Evolutionary conservation across 176 grass and related monocot genomes (phyloP).

Genomic region (Metroxylon sagu): DNA sequence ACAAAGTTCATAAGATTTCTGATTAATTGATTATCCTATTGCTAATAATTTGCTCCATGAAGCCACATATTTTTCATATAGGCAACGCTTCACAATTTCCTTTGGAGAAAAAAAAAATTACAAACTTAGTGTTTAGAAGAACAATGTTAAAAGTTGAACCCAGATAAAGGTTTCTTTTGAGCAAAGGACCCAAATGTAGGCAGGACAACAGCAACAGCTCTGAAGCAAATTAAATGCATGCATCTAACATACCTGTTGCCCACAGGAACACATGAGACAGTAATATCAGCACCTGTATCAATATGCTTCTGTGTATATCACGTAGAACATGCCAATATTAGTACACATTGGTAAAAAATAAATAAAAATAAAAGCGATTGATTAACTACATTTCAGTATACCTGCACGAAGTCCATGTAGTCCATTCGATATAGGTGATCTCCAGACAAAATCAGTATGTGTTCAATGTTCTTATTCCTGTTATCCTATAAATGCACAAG

Average conservation of each 20-base stretch:
- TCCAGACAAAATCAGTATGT: slow-evolving; percentile 60
- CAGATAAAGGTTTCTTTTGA: no score
- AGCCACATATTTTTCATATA: no score
- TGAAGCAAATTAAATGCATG: no score
- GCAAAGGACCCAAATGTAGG: no score
- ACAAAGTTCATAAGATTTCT: no score
- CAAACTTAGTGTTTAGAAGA: no score
- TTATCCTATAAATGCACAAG: slow-evolving; percentile 24
- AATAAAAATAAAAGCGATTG: neutral
- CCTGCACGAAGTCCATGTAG: slow-evolving; percentile 68
- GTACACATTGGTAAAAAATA: no score
- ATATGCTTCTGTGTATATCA: slow-evolving; percentile 48
- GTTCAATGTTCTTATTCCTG: slow-evolving; percentile 48
- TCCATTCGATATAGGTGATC: slow-evolving; percentile 83
- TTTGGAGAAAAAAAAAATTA: neutral
- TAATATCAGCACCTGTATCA: slow-evolving; percentile 59
- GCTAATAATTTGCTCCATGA: no score
- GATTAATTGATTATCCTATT: no score
- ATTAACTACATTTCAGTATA: slow-evolving; percentile 6
- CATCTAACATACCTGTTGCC: slow-evolving; percentile 36
- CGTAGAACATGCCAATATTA: neutral
- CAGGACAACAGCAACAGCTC: no score
- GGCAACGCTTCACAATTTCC: neutral
- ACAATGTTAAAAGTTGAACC: no score
- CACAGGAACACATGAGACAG: slow-evolving; percentile 47